Evolutionary conservation across 805 yeast genomes (phyloP).

Genomic region (Lachancea fermentati): DNA sequence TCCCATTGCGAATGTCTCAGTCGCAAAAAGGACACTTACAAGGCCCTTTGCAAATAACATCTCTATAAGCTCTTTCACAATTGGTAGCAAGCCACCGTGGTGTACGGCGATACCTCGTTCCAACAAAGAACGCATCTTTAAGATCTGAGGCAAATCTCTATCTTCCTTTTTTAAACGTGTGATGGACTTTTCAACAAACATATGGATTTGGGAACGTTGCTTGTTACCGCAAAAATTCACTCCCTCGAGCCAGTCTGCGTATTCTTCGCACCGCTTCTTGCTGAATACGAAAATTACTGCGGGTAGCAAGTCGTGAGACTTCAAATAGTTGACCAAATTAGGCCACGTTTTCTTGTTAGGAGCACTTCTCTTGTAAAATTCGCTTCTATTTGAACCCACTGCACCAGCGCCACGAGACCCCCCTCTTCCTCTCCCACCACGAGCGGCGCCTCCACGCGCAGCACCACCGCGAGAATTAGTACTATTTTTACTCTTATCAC

Average conservation of each 20-base stretch:
- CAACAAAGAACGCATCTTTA: slow-evolving; percentile 73
- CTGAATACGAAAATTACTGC: slow-evolving; percentile 93
- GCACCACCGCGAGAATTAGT: slow-evolving; percentile 23
- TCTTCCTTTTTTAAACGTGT: slow-evolving; percentile 86
- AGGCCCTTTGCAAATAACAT: slow-evolving; percentile 81
- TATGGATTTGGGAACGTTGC: slow-evolving; percentile 85
- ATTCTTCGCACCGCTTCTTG: slow-evolving; percentile 88
- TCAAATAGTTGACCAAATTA: slow-evolving; percentile 63
- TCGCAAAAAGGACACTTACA: slow-evolving; percentile 88
- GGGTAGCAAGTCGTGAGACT: slow-evolving; percentile 68
- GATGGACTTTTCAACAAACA: slow-evolving; percentile 88
- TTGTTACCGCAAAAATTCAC: slow-evolving; percentile 76
- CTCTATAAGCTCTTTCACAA: slow-evolving; percentile 89
- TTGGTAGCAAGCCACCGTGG: slow-evolving; percentile 90
- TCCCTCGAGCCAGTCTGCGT: slow-evolving; percentile 70
- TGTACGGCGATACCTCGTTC: slow-evolving; percentile 93
- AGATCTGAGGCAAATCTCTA: slow-evolving; percentile 85
- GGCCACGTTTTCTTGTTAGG: slow-evolving; percentile 80
- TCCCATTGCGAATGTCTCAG: slow-evolving; percentile 99
- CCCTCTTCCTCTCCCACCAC: slow-evolving; percentile 32
- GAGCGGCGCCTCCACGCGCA: slow-evolving; percentile 22
- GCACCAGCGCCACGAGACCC: slow-evolving; percentile 39
- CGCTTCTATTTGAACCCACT: slow-evolving; percentile 31
- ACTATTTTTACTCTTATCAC: slow-evolving; percentile 23
- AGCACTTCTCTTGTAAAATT: slow-evolving; percentile 46